Evolutionary conservation across 352 stramenopile species (phyloP).

Genomic region (Nothophytophthora sp.): DNA sequence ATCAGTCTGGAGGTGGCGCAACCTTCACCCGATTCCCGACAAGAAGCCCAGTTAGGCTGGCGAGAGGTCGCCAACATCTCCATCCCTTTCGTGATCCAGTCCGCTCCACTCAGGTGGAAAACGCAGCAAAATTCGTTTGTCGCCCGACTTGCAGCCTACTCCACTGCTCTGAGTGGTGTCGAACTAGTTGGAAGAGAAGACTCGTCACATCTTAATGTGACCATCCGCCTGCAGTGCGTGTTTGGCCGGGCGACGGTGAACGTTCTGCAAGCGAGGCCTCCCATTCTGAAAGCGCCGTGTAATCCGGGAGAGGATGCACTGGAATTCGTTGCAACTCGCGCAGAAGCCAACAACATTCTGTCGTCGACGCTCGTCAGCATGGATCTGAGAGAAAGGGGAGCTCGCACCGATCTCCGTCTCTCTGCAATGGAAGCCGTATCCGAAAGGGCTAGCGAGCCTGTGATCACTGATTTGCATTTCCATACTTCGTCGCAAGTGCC

Average conservation of each 20-base stretch:
- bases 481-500: background rate
- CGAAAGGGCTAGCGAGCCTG: background rate
- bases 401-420: background rate
- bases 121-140: background rate
- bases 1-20: constrained; percentile 12
- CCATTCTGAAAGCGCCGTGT: background rate
- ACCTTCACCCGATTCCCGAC: background rate
- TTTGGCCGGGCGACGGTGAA: background rate
- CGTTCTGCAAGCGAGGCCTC: background rate
- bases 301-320: background rate
- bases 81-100: constrained; percentile 7
- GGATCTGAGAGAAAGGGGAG: background rate
- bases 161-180: background rate
- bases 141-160: constrained; percentile 1
- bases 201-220: background rate
- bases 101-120: background rate
- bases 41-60: background rate
- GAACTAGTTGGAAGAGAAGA: background rate
- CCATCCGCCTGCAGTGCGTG: background rate
- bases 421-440: background rate
- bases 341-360: background rate
- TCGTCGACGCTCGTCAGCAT: background rate
- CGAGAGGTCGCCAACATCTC: constrained; percentile 8
- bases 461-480: constrained; percentile 1
- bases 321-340: background rate